Evolutionary conservation across 192 early-diverging fungal genomes (phyloP).

Genomic region (Globomyces pollinis-pini): DNA sequence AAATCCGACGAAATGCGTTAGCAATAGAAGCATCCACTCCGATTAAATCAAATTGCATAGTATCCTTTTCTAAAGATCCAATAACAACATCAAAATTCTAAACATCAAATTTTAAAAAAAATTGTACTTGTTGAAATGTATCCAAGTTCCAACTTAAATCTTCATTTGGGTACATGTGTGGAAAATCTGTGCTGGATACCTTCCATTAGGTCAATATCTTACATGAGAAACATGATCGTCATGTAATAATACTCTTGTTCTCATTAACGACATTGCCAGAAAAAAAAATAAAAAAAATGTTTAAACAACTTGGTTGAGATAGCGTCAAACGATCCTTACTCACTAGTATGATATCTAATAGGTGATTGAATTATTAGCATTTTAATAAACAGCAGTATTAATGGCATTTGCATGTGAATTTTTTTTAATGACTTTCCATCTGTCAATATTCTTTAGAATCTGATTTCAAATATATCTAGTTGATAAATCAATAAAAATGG

Average conservation of each 20-base stretch:
- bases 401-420: no score
- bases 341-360: no score
- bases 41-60: slow-evolving; percentile 92
- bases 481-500: no score
- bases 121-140: slow-evolving; percentile 56
- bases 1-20: slow-evolving; percentile 84
- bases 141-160: slow-evolving; percentile 58
- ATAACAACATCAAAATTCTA: slow-evolving; percentile 71
- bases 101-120: neutral
- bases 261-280: slow-evolving; percentile 23
- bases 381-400: no score
- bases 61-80: slow-evolving; percentile 47
- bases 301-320: no score
- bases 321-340: no score
- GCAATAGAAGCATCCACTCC: slow-evolving; percentile 89
- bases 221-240: slow-evolving; percentile 63
- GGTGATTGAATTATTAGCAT: no score
- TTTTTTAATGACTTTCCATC: no score
- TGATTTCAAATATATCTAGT: no score
- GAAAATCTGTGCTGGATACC: slow-evolving; percentile 75
- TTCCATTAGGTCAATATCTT: slow-evolving; percentile 27
- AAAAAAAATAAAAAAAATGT: slow-evolving; percentile 8
- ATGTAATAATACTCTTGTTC: slow-evolving; percentile 58
- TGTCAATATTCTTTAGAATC: no score
- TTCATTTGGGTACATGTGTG: slow-evolving; percentile 58